phyloP scores from a whole-genome alignment of 441 rosid species.

The Arabidopsis lyrata region DNA sequence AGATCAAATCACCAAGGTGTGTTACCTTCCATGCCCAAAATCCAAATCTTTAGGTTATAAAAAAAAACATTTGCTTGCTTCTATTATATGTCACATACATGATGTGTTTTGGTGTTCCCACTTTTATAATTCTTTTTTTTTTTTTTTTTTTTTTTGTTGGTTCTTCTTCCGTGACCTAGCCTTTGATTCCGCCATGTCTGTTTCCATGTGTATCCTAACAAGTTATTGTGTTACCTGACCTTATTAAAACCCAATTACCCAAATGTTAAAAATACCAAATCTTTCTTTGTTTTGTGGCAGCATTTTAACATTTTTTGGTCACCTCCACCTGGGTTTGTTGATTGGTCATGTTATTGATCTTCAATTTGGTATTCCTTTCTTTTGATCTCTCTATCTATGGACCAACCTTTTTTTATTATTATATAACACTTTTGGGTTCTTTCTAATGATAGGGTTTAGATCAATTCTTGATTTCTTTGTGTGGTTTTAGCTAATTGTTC shows the following conservation, averaged over 20 bases:
- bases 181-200: slow-evolving; percentile 40
- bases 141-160: slow-evolving; percentile 4
- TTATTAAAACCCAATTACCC: slow-evolving; percentile 15
- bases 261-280: slow-evolving; percentile 22
- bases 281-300: slow-evolving; percentile 22
- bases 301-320: slow-evolving; percentile 41
- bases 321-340: slow-evolving; percentile 50
- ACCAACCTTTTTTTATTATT: slow-evolving; percentile 48
- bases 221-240: slow-evolving; percentile 38
- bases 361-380: slow-evolving; percentile 42
- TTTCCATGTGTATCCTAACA: slow-evolving; percentile 41
- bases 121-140: slow-evolving; percentile 2
- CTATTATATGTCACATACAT: slow-evolving; percentile 54
- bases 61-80: slow-evolving; percentile 31
- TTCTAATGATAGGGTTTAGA: slow-evolving; percentile 48
- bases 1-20: slow-evolving; percentile 41
- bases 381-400: slow-evolving; percentile 48
- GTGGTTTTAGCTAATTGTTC: slow-evolving; percentile 44
- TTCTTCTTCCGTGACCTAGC: slow-evolving; percentile 47
- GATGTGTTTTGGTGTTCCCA: slow-evolving; percentile 9
- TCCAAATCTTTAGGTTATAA: slow-evolving; percentile 31
- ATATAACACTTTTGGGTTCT: slow-evolving; percentile 26
- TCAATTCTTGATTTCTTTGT: slow-evolving; percentile 28
- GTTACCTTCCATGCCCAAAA: slow-evolving; percentile 35
- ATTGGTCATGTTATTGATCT: slow-evolving; percentile 40